Conservation (phyloP, 1,284 basidiomycete genomes). For the Fomitopsis palustris region DNA sequence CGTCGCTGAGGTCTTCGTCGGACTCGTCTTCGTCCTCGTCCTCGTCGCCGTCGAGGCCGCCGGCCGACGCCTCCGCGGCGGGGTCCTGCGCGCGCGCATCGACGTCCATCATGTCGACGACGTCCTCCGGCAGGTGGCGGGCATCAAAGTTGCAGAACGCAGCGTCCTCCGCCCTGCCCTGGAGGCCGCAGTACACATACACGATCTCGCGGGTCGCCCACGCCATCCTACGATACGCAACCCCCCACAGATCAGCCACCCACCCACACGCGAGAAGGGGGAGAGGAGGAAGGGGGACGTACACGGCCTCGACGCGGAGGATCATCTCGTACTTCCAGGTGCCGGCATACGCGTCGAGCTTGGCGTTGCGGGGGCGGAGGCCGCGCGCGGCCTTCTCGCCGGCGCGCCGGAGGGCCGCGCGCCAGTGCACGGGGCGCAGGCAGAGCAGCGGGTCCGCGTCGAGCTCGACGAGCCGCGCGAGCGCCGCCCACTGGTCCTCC, state of each 20-base stretch:
- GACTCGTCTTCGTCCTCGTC: slow-evolving; percentile 4
- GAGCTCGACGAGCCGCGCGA: not conserved
- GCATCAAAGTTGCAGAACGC: not conserved
- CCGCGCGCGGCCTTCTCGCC: not conserved
- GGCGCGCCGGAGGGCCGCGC: not conserved
- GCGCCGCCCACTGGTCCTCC: not conserved
- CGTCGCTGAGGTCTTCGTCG: slow-evolving; percentile 2
- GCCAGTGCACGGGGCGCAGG: not conserved
- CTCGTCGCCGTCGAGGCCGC: not conserved
- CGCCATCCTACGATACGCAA: not conserved
- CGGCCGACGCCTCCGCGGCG: not conserved
- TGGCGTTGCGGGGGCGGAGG: not conserved
- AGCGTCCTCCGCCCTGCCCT: not conserved
- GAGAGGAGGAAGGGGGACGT: not conserved
- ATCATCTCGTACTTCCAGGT: not conserved
- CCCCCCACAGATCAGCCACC: not conserved
- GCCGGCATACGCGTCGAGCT: not conserved
- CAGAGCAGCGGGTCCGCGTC: not conserved
- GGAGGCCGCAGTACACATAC: not conserved
- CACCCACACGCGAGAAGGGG: not conserved
- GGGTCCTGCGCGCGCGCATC: not conserved
- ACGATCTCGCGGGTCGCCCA: not conserved
- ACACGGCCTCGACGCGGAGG: not conserved
- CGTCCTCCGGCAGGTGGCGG: not conserved
- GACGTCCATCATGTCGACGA: not conserved